phyloP scores from a whole-genome alignment of 1,139 yeast species.

The Diutina siamensis region DNA sequence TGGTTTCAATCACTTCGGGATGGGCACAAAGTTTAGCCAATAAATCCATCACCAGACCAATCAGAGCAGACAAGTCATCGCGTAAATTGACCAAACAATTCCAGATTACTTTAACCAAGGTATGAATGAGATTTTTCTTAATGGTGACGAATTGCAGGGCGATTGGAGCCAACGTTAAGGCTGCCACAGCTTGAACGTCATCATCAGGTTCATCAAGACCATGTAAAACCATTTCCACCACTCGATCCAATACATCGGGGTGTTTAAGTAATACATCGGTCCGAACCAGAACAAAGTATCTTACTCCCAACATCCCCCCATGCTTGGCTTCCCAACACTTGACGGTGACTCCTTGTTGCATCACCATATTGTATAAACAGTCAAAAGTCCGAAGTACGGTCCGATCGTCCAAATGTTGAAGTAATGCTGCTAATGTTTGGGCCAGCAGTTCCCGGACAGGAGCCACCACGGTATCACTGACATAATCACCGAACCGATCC shows the following conservation, averaged over 20 bases:
- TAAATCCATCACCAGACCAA: conserved; percentile 93
- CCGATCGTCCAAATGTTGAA: conserved; percentile 53
- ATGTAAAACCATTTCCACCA: conserved; percentile 76
- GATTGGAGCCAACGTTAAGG: conserved; percentile 84
- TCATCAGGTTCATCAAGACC: conserved; percentile 81
- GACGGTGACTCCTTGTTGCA: conserved; percentile 39
- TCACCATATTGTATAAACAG: conserved; percentile 55
- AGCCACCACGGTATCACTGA: conserved; percentile 95
- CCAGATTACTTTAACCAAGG: conserved; percentile 75
- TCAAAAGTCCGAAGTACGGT: conserved; percentile 49
- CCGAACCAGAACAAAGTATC: conserved; percentile 86
- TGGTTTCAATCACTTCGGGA: conserved; percentile 59
- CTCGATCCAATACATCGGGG: conserved; percentile 52
- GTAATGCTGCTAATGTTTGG: conserved; percentile 82
- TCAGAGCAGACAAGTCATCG: conserved; percentile 89
- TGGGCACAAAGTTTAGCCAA: conserved; percentile 81
- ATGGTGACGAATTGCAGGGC: conserved; percentile 71
- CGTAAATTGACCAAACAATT: conserved; percentile 70
- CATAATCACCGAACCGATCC: conserved; percentile 95
- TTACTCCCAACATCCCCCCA: conserved; percentile 91
- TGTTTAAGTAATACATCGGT: conserved; percentile 59
- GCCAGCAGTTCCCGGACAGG: conserved; percentile 97
- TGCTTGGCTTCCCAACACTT: conserved; percentile 92
- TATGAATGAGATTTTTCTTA: conserved; percentile 47
- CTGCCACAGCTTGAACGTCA: conserved; percentile 96